A percentile compares a stretch with the other conserved stretches of the same genome.
Conservation (phyloP, 345 rosid genomes). For the Eucalyptus pumila region DNA sequence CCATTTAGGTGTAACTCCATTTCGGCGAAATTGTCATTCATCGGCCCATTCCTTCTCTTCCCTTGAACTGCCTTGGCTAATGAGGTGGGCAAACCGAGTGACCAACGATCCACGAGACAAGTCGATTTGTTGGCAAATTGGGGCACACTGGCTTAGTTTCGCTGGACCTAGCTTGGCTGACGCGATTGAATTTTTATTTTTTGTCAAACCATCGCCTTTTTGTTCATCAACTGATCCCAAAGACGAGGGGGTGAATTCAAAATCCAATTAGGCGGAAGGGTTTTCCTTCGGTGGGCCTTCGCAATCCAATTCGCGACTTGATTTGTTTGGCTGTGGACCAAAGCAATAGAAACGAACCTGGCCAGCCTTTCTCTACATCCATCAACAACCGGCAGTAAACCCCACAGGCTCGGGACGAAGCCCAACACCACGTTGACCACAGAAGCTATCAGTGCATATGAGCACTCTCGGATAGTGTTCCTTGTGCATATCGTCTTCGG, state of each 20-base stretch:
- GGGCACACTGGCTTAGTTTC: too few species aligned
- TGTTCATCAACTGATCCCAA: not conserved
- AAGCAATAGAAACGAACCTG: rapidly evolving
- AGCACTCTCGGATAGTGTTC: not conserved
- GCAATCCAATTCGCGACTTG: rapidly evolving
- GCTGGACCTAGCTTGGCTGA: too few species aligned
- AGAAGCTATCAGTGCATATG: not conserved
- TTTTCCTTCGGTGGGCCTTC: too few species aligned
- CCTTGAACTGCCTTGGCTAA: too few species aligned
- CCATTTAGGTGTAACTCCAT: too few species aligned
- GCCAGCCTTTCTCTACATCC: not conserved
- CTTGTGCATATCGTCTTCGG: not conserved
- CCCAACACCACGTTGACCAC: not conserved
- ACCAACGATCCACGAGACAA: too few species aligned
- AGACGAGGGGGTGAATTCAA: not conserved
- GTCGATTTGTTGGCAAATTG: too few species aligned
- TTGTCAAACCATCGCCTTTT: too few species aligned
- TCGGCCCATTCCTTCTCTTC: too few species aligned
- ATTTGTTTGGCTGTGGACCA: not conserved
- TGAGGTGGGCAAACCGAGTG: too few species aligned
- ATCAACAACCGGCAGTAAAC: not conserved
- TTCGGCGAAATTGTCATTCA: too few species aligned
- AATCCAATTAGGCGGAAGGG: rapidly evolving
- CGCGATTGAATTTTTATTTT: too few species aligned
- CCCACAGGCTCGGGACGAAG: not conserved